Conservation (phyloP, 2,329 filamentous ascomycete genomes). For the Ophiosphaerella narmari region DNA sequence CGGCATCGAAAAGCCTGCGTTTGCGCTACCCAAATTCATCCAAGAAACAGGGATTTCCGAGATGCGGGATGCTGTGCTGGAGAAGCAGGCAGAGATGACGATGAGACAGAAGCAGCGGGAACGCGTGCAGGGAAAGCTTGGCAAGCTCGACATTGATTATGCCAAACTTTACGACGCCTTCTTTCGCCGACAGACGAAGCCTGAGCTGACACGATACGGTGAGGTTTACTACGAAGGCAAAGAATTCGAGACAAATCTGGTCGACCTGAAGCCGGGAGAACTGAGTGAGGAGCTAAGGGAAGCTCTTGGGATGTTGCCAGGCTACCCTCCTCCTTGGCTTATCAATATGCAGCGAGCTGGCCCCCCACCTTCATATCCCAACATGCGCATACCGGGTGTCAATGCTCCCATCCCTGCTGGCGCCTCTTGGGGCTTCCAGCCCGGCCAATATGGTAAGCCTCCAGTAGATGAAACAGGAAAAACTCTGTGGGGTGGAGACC, state of each 20-base stretch:
- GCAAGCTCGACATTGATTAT: constrained; percentile 97
- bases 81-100: constrained; percentile 90
- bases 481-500: constrained; percentile 90
- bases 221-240: constrained; percentile 99
- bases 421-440: constrained; percentile 91
- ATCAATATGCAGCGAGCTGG: constrained; percentile 96
- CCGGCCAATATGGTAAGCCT: constrained; percentile 94
- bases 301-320: constrained; percentile 89
- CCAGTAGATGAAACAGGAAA: constrained; percentile 92
- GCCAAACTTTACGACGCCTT: constrained; percentile 98
- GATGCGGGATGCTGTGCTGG: constrained; percentile 94
- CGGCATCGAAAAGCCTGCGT: constrained; percentile 93
- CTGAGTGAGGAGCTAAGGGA: constrained; percentile 88
- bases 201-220: constrained; percentile 88
- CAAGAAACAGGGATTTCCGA: constrained; percentile 96
- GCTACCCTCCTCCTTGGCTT: constrained; percentile 93
- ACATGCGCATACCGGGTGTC: constrained; percentile 90
- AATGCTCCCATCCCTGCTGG: constrained; percentile 91
- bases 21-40: constrained; percentile 93
- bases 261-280: constrained; percentile 87
- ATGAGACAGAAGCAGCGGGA: constrained; percentile 96
- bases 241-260: constrained; percentile 93
- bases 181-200: constrained; percentile 97
- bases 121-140: constrained; percentile 92
- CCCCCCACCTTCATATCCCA: constrained; percentile 90